Evolutionary conservation across 169 alveolate genomes (phyloP).

Genomic region (Hepatocystis sp.): DNA sequence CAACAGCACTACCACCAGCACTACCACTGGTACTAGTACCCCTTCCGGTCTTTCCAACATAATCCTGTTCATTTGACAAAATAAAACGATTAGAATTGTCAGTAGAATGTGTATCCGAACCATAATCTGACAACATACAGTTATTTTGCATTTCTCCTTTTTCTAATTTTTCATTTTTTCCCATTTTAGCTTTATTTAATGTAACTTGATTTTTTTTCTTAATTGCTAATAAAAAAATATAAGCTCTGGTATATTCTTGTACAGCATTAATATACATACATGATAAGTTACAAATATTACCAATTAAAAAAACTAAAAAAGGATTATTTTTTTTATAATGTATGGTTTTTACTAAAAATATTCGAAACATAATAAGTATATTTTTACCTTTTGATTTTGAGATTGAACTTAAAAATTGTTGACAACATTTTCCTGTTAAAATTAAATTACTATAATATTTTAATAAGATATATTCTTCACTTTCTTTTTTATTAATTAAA

Average conservation of each 20-base stretch:
- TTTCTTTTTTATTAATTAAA: constrained; percentile 51
- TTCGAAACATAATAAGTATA: constrained; percentile 36
- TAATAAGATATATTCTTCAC: constrained; percentile 44
- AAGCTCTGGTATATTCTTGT: constrained; percentile 64
- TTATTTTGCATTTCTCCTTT: background rate
- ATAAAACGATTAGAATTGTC: background rate
- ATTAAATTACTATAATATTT: constrained; percentile 56
- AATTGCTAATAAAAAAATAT: constrained; percentile 28
- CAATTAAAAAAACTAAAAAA: constrained; percentile 35
- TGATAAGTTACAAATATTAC: constrained; percentile 46
- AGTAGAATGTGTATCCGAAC: background rate
- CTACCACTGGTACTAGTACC: background rate
- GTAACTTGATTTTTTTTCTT: constrained; percentile 5
- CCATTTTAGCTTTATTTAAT: background rate
- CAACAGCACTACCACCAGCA: background rate
- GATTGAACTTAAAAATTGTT: constrained; percentile 34
- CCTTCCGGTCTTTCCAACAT: background rate
- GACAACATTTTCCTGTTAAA: constrained; percentile 51
- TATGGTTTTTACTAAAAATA: constrained; percentile 47
- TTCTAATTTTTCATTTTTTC: too few relatives aligned
- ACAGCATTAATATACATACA: constrained; percentile 39
- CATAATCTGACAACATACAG: too few relatives aligned
- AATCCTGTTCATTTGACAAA: background rate
- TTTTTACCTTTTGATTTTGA: constrained; percentile 53
- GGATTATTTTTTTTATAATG: constrained; percentile 52